Percentiles rank a stretch among this genome's conserved stretches.
These are phyloP conservation scores for Hyphopichia khmerensis DNA, from an alignment of 1,139 yeast species.

Conservation along the genomic window DNA sequence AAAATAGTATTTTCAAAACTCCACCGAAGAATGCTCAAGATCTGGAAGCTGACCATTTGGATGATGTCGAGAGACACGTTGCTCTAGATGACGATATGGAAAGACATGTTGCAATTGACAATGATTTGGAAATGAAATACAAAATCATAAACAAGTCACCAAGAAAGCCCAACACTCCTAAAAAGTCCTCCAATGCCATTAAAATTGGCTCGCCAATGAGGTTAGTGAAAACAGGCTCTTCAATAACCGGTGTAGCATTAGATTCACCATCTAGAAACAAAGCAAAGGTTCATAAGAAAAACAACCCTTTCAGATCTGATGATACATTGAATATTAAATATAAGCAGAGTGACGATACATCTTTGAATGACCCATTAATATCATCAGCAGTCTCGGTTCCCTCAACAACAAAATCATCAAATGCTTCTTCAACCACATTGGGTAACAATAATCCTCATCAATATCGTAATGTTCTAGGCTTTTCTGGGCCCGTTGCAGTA, in stretches of 20 bases:
- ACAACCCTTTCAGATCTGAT: slow-evolving; percentile 13
- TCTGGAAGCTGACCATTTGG: background rate
- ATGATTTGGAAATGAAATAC: slow-evolving; percentile 9
- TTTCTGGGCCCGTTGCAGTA: background rate
- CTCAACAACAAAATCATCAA: slow-evolving; percentile 18
- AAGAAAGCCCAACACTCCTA: slow-evolving; percentile 1
- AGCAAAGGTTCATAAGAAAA: background rate
- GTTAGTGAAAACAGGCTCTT: slow-evolving; percentile 29
- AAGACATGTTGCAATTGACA: slow-evolving; percentile 1
- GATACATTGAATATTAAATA: slow-evolving; percentile 25
- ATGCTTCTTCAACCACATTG: slow-evolving; percentile 15
- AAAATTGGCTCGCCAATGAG: slow-evolving; percentile 43
- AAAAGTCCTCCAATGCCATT: slow-evolving; percentile 26
- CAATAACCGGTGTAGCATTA: slow-evolving; percentile 22
- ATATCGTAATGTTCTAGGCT: slow-evolving; percentile 5
- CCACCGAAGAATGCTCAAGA: slow-evolving; percentile 18
- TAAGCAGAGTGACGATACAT: slow-evolving; percentile 11
- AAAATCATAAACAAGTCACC: slow-evolving; percentile 6
- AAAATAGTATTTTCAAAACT: slow-evolving; percentile 22
- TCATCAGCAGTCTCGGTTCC: slow-evolving; percentile 33
- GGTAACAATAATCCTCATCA: slow-evolving; percentile 6
- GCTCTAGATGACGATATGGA: background rate
- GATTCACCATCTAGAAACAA: slow-evolving; percentile 3
- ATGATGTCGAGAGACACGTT: background rate
- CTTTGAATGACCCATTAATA: slow-evolving; percentile 10